These are phyloP conservation scores for Pneumocystis oryctolagi DNA, from an alignment of 1,139 yeast species.

Conservation along the genomic window DNA sequence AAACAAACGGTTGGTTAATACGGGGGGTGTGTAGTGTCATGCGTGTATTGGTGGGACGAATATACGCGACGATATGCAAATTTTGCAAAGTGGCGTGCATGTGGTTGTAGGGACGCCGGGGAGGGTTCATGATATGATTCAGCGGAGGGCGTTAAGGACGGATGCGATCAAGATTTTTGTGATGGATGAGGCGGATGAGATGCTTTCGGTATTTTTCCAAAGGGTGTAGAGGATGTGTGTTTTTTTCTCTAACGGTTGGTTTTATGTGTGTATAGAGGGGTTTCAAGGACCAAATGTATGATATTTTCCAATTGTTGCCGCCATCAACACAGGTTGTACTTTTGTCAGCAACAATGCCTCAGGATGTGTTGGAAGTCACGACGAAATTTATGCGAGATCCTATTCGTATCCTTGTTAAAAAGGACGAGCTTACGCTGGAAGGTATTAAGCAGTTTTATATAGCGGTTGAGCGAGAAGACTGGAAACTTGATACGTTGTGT, in stretches of 20 bases:
- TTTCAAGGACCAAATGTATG: constrained; percentile 94
- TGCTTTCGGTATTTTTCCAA: constrained; percentile 53
- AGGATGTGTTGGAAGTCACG: constrained; percentile 91
- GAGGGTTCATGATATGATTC: constrained; percentile 95
- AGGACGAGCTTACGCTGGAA: constrained; percentile 95
- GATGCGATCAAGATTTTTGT: constrained; percentile 89
- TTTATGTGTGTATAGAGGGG: constrained; percentile 30
- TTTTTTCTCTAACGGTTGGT: too few species aligned
- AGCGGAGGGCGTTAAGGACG: constrained; percentile 81
- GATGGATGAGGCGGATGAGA: constrained; percentile 98
- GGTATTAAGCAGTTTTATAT: constrained; percentile 96
- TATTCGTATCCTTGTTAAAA: constrained; percentile 90
- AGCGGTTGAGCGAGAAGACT: constrained; percentile 84
- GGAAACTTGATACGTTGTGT: constrained; percentile 88
- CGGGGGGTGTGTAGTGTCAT: constrained; percentile 38
- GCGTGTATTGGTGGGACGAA: constrained; percentile 99
- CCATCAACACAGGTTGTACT: constrained; percentile 91
- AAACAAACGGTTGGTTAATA: background rate
- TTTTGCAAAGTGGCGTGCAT: constrained; percentile 85
- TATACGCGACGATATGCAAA: constrained; percentile 78
- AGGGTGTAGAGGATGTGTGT: background rate
- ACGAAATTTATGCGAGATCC: constrained; percentile 96
- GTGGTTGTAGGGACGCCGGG: constrained; percentile 99
- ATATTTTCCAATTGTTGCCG: constrained; percentile 87
- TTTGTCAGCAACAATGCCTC: constrained; percentile 96